Base-by-base conservation (phyloP, 768 basidiomycete genomes). In the Suillus cothurnatus region DNA sequence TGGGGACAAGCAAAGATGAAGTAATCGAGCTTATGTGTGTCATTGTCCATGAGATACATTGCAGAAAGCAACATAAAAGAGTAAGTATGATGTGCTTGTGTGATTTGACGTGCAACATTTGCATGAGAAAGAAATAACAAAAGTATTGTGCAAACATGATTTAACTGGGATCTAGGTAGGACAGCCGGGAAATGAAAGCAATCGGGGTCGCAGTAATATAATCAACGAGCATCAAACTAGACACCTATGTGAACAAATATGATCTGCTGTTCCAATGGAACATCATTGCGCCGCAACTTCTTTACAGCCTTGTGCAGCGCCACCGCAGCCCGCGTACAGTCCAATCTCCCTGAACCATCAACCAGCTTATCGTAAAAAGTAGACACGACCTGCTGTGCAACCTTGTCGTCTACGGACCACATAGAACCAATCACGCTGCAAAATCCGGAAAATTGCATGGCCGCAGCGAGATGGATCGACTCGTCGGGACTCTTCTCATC, bases 41-140 rank as follows among this genome's bases (percentile, higher is more conserved):
- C n/a, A n/a, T n/a, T n/a, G n/a, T n/a, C n/a, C n/a, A n/a, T n/a
- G n/a, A n/a, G n/a, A n/a, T n/a, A n/a, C n/a, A n/a, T n/a, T n/a
- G n/a, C n/a, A n/a, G n/a, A n/a, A n/a, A n/a, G n/a, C n/a, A n/a
- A n/a, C n/a, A n/a, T n/a, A n/a, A n/a, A n/a, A n/a, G n/a, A n/a
- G n/a, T n/a, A n/a, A n/a, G n/a, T n/a, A n/a, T n/a, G n/a, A n/a
- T n/a, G n/a, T n/a, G n/a, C n/a, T n/a, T n/a, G n/a, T 34, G 8
- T 34, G 34, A 34, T 3, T 32, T 32, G 31, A 32, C 6, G 52
- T 92, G 92, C 77, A 87, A 87, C 31, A 69, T 76, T 97, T 97
- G 19, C 95, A 95, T 71, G 87, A 92, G 31, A 32, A 34, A 34
- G 34, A 34, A 4, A 34, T 11, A 34, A 4, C 34, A 0, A 34